Evolutionary conservation across 1,139 yeast species (phyloP).

Genomic region (Debaryomycetaceae sp.): DNA sequence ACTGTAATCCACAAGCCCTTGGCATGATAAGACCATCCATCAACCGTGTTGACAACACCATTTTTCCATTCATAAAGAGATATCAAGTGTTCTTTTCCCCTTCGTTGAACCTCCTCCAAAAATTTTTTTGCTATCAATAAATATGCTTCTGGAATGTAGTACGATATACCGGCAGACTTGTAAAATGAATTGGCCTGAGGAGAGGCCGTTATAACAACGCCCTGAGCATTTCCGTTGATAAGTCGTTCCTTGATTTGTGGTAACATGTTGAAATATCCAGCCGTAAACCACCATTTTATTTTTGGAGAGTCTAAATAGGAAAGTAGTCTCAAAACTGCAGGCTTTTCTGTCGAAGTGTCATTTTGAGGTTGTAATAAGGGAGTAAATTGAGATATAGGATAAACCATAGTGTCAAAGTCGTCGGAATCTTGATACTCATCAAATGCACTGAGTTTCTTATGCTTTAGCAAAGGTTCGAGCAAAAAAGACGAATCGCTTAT

Average conservation of each 20-base stretch:
- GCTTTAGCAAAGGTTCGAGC: constrained; percentile 56
- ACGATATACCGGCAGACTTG: constrained; percentile 77
- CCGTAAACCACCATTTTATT: constrained; percentile 84
- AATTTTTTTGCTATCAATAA: constrained; percentile 71
- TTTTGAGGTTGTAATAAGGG: constrained; percentile 65
- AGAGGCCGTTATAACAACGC: constrained; percentile 82
- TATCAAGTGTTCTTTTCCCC: constrained; percentile 47
- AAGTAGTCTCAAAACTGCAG: constrained; percentile 58
- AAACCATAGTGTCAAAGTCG: constrained; percentile 63
- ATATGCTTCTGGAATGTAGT: constrained; percentile 84
- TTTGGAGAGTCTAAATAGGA: constrained; percentile 54
- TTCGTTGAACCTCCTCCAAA: constrained; percentile 47
- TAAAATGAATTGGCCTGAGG: constrained; percentile 93
- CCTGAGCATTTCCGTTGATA: constrained; percentile 57
- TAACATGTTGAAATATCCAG: constrained; percentile 93
- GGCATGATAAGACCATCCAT: constrained; percentile 99
- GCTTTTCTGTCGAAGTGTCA: constrained; percentile 73
- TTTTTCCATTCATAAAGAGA: constrained; percentile 78
- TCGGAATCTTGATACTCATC: constrained; percentile 32
- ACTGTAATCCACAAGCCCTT: constrained; percentile 87
- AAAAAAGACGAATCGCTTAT: constrained; percentile 54
- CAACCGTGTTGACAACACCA: constrained; percentile 75
- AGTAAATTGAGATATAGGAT: constrained; percentile 88
- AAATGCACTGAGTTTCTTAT: constrained; percentile 32
- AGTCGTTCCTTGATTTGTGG: constrained; percentile 68